phyloP scores from a whole-genome alignment of 2,329 filamentous ascomycete genomes.

The Monosporascus sp. region DNA sequence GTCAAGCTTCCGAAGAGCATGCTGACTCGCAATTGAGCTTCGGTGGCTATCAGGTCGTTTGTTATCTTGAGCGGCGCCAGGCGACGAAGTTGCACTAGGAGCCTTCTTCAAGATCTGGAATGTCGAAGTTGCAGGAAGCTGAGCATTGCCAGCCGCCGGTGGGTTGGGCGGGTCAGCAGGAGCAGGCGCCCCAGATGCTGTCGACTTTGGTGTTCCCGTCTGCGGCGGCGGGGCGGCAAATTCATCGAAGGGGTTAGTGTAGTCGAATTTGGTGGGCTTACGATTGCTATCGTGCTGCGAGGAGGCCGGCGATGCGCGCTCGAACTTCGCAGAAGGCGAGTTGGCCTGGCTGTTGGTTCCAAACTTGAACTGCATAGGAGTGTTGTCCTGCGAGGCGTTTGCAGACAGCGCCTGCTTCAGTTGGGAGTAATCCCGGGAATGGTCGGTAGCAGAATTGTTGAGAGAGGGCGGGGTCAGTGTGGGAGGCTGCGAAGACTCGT shows the following conservation, averaged over 20 bases:
- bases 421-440: conserved; percentile 18
- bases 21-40: conserved; percentile 39
- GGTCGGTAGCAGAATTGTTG: conserved; percentile 26
- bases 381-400: conserved; percentile 19
- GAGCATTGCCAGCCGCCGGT: conserved; percentile 15
- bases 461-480: conserved; percentile 42
- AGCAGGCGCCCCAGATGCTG: conserved; percentile 24
- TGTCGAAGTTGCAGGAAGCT: conserved; percentile 27
- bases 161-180: conserved; percentile 13
- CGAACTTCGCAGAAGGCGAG: conserved; percentile 22
- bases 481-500: conserved; percentile 38
- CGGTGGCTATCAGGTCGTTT: conserved; percentile 36
- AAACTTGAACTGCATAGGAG: conserved; percentile 21
- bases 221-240: conserved; percentile 35
- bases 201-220: conserved; percentile 37
- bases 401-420: conserved; percentile 15
- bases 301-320: conserved; percentile 23
- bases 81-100: conserved; percentile 30
- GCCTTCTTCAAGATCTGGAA: conserved; percentile 51
- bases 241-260: conserved; percentile 39
- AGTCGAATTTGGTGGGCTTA: conserved; percentile 28
- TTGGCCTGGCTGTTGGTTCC: conserved; percentile 12
- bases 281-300: conserved; percentile 19
- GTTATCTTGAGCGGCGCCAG: conserved; percentile 36
- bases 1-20: conserved; percentile 27